phyloP scores from a whole-genome alignment of 352 stramenopile species.

The Saprolegnia parasitica region DNA sequence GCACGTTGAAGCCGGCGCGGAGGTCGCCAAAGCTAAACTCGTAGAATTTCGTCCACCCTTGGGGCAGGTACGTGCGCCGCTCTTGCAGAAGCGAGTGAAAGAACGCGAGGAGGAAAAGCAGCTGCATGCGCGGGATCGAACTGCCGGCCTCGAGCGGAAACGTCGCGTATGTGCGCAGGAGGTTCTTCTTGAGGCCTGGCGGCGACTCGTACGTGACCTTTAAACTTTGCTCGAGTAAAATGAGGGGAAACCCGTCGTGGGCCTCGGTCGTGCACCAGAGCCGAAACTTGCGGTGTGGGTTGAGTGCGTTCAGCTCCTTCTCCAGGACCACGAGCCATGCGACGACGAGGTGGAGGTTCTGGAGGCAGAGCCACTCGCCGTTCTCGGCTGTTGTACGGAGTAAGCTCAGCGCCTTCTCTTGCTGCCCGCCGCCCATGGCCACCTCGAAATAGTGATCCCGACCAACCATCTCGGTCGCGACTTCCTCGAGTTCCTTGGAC shows the following conservation, averaged over 20 bases:
- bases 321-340: slow-evolving; percentile 90
- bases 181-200: slow-evolving; percentile 93
- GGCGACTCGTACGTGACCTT: slow-evolving; percentile 95
- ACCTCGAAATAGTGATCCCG: slow-evolving; percentile 89
- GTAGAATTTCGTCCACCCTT: slow-evolving; percentile 96
- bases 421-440: slow-evolving; percentile 92
- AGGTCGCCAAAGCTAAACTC: slow-evolving; percentile 94
- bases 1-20: slow-evolving; percentile 87
- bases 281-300: slow-evolving; percentile 82
- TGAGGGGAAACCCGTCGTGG: slow-evolving; percentile 85
- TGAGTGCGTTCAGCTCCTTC: slow-evolving; percentile 80
- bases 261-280: slow-evolving; percentile 94
- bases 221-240: slow-evolving; percentile 89
- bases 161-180: slow-evolving; percentile 87
- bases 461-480: slow-evolving; percentile 79
- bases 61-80: slow-evolving; percentile 89
- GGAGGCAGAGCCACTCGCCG: slow-evolving; percentile 93
- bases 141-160: slow-evolving; percentile 63
- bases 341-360: slow-evolving; percentile 95
- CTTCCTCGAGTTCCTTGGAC: slow-evolving; percentile 90
- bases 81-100: slow-evolving; percentile 87
- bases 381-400: slow-evolving; percentile 67
- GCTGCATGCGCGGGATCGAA: slow-evolving; percentile 41
- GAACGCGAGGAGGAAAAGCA: slow-evolving; percentile 86
- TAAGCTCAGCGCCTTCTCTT: slow-evolving; percentile 86